Percentiles rank a stretch among this genome's conserved stretches.
phyloP scores from a whole-genome alignment of 306 rosid genomes.

The Senna siamea region DNA sequence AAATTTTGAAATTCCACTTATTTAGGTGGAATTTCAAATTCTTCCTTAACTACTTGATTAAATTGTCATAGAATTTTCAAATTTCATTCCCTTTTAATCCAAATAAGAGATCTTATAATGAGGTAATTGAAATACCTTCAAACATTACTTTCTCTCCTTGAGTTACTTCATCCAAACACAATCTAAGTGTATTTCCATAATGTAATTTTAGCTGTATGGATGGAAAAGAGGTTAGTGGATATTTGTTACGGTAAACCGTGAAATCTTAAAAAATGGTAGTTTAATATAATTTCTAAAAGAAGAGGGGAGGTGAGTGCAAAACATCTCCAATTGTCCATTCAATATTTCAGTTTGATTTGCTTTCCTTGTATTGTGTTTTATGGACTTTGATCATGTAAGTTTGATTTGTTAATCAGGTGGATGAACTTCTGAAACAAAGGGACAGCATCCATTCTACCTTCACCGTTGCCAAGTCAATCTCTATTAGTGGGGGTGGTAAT shows the following conservation, averaged over 20 bases:
- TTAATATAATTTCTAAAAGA: not conserved
- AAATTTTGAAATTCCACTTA: too few relatives aligned
- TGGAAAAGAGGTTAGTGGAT: not conserved
- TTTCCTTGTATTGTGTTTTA: not conserved
- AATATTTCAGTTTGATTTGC: not conserved
- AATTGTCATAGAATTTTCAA: too few relatives aligned
- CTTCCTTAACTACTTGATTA: too few relatives aligned
- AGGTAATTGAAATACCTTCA: too few relatives aligned
- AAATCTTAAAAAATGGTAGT: not conserved
- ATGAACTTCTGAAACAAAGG: conserved; percentile 93
- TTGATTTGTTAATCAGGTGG: conserved; percentile 64
- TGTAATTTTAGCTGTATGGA: conserved; percentile 7
- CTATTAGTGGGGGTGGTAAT: conserved; percentile 48
- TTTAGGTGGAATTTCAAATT: too few relatives aligned
- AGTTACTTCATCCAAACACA: too few relatives aligned
- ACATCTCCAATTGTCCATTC: not conserved
- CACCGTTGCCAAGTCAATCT: conserved; percentile 50
- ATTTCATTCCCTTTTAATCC: too few relatives aligned
- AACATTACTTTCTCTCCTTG: too few relatives aligned
- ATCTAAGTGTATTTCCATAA: not conserved
- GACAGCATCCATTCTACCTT: conserved; percentile 84
- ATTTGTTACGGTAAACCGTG: not conserved
- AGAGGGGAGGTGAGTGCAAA: not conserved
- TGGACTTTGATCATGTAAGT: not conserved
- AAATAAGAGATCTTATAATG: too few relatives aligned